phyloP scores from a whole-genome alignment of 2,329 filamentous ascomycete species.

The Elsinoe batatas region DNA sequence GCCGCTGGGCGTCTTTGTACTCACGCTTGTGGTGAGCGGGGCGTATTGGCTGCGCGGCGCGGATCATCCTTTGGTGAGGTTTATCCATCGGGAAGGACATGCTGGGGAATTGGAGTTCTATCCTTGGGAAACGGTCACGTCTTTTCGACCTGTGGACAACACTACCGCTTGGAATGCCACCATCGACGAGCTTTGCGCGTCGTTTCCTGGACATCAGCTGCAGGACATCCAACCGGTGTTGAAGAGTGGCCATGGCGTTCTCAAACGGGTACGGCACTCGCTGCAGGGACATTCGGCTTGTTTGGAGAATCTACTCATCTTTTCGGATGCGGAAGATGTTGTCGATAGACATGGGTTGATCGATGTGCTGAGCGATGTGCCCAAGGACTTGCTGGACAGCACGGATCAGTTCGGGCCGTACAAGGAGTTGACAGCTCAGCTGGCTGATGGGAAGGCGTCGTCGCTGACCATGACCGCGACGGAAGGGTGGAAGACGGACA shows the following conservation, averaged over 20 bases:
- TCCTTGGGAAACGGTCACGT: conserved; percentile 18
- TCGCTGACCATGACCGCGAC: not conserved
- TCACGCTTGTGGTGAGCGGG: not conserved
- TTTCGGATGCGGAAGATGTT: conserved; percentile 40
- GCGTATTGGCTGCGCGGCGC: not conserved
- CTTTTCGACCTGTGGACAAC: conserved; percentile 15
- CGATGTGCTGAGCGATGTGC: conserved; percentile 16
- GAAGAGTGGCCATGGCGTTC: conserved; percentile 41
- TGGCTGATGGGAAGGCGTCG: not conserved
- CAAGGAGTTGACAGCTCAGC: not conserved
- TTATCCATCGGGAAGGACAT: not conserved
- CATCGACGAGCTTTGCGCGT: conserved; percentile 28
- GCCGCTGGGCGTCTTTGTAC: not conserved
- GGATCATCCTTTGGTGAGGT: not conserved
- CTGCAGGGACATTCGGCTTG: conserved; percentile 45
- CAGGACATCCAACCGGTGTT: conserved; percentile 38
- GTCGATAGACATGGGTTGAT: conserved; percentile 29
- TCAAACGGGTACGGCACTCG: conserved; percentile 37
- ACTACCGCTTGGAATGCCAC: conserved; percentile 11
- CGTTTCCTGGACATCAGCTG: conserved; percentile 33
- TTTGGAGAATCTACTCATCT: conserved; percentile 37
- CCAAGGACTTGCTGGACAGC: not conserved
- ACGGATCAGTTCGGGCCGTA: not conserved
- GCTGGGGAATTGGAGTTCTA: conserved; percentile 14
- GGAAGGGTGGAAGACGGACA: conserved; percentile 42